Percentiles rank a stretch among this genome's conserved stretches.
Evolutionary conservation across 2,329 filamentous ascomycete genomes (phyloP).

Genomic region (Onygenales sp.): DNA sequence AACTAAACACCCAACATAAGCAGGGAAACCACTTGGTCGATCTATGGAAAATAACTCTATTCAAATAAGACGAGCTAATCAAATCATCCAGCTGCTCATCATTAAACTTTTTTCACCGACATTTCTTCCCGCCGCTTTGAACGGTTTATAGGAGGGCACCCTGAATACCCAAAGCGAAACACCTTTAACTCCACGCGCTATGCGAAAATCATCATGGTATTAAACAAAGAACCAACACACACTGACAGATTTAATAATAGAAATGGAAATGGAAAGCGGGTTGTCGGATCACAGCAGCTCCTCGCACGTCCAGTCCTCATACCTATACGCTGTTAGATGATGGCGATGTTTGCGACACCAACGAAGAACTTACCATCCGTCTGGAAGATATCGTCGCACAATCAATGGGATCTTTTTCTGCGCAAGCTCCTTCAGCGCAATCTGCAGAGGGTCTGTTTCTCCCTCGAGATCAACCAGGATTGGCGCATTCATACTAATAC

Average conservation of each 20-base stretch:
- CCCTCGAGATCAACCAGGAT: constrained; percentile 94
- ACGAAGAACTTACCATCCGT: constrained; percentile 67
- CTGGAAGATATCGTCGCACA: constrained; percentile 87
- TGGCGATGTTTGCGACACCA: neutral
- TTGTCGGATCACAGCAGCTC: constrained; percentile 59
- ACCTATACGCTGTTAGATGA: constrained; percentile 44
- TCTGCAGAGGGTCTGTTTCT: constrained; percentile 94
- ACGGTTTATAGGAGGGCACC: neutral
- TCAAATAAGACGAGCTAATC: neutral
- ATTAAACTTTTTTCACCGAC: neutral
- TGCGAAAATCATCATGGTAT: constrained; percentile 5
- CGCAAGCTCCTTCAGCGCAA: constrained; percentile 91
- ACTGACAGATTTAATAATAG: neutral
- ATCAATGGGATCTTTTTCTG: constrained; percentile 99
- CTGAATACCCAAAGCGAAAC: neutral
- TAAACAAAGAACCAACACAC: neutral
- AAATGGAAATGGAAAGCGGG: neutral
- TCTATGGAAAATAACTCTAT: constrained; percentile 1
- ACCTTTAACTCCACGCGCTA: constrained; percentile 13
- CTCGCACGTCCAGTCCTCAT: constrained; percentile 99
- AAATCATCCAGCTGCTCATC: neutral
- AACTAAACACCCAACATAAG: neutral
- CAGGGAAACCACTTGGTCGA: neutral
- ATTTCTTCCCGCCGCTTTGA: neutral
- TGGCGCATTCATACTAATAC: constrained; percentile 81